A percentile compares a stretch with the other conserved stretches of the same genome.
Evolutionary conservation across 2,329 filamentous ascomycete species (phyloP).

Genomic region (Trichoderma gracile): DNA sequence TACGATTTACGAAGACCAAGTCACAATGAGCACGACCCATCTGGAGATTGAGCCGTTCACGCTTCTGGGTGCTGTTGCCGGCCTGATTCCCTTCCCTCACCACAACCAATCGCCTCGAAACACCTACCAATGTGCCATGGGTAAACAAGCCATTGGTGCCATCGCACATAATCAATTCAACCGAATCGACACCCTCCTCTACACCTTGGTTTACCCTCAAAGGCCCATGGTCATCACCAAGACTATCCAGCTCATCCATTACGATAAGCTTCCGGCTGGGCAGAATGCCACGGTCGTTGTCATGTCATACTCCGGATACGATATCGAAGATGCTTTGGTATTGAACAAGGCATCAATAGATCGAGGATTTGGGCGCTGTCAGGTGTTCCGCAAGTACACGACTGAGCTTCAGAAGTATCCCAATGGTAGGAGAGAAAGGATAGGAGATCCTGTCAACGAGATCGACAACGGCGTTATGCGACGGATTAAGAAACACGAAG

Average conservation of each 20-base stretch:
- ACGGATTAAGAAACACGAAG: constrained; percentile 66
- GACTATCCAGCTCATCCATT: constrained; percentile 94
- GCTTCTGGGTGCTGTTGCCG: constrained; percentile 90
- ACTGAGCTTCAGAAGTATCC: constrained; percentile 86
- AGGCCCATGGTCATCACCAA: constrained; percentile 96
- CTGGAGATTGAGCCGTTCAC: constrained; percentile 98
- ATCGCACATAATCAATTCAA: constrained; percentile 99
- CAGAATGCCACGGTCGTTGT: constrained; percentile 97
- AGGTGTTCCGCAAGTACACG: constrained; percentile 95
- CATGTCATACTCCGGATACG: constrained; percentile 99
- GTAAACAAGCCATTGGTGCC: constrained; percentile 98
- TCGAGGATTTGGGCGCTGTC: constrained; percentile 91
- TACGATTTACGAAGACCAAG: constrained; percentile 82
- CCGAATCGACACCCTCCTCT: constrained; percentile 92
- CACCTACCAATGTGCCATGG: constrained; percentile 99
- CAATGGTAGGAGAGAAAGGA: constrained; percentile 71
- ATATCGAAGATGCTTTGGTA: constrained; percentile 97
- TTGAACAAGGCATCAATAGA: constrained; percentile 96
- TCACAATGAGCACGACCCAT: constrained; percentile 83
- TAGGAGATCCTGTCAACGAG: constrained; percentile 57
- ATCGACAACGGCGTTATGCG: constrained; percentile 62
- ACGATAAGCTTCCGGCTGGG: constrained; percentile 94
- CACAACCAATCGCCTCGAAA: constrained; percentile 99
- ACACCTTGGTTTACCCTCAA: constrained; percentile 96
- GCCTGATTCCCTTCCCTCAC: constrained; percentile 95